A percentile compares a stretch with the other conserved stretches of the same genome.
Evolutionary conservation across 352 stramenopile species (phyloP).

Genomic region (Elongisporangium prolatum): DNA sequence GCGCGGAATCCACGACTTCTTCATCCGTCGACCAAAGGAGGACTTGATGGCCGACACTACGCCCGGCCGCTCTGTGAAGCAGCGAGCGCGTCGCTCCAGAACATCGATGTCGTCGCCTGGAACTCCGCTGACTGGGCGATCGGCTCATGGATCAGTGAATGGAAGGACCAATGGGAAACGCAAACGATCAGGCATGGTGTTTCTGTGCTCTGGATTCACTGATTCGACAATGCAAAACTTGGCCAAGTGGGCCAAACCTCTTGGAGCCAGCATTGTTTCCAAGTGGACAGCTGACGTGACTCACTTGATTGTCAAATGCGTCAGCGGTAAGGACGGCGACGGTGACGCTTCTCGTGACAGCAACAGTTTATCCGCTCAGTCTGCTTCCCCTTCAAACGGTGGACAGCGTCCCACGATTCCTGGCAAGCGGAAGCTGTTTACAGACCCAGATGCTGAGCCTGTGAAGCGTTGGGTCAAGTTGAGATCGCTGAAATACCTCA

Average conservation of each 20-base stretch:
- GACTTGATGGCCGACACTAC: slow-evolving; percentile 36
- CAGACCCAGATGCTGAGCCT: slow-evolving; percentile 10
- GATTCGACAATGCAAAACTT: slow-evolving; percentile 36
- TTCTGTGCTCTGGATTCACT: slow-evolving; percentile 59
- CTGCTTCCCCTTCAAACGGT: slow-evolving; percentile 8
- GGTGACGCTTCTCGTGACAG: slow-evolving; percentile 7
- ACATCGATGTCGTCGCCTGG: slow-evolving; percentile 4
- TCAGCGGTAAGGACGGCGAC: slow-evolving; percentile 29
- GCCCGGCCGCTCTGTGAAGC: slow-evolving; percentile 25
- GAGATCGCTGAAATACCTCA: slow-evolving; percentile 84
- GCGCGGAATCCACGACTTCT: slow-evolving; percentile 25
- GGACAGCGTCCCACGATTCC: neutral
- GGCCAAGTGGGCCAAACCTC: slow-evolving; percentile 27
- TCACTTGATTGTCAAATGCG: slow-evolving; percentile 81
- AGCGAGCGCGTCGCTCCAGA: slow-evolving; percentile 14
- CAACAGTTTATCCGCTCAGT: neutral
- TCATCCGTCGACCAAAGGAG: slow-evolving; percentile 30
- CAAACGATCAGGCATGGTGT: slow-evolving; percentile 34
- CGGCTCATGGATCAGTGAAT: neutral
- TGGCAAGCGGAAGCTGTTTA: slow-evolving; percentile 50
- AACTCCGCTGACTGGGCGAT: neutral
- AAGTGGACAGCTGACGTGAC: slow-evolving; percentile 63
- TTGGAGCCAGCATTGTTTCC: slow-evolving; percentile 42
- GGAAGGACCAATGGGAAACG: slow-evolving; percentile 19
- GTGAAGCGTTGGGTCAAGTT: slow-evolving; percentile 75